Evolutionary conservation across 2,329 filamentous ascomycete genomes (phyloP).

Genomic region (Macrophomina pseudophaseolina): DNA sequence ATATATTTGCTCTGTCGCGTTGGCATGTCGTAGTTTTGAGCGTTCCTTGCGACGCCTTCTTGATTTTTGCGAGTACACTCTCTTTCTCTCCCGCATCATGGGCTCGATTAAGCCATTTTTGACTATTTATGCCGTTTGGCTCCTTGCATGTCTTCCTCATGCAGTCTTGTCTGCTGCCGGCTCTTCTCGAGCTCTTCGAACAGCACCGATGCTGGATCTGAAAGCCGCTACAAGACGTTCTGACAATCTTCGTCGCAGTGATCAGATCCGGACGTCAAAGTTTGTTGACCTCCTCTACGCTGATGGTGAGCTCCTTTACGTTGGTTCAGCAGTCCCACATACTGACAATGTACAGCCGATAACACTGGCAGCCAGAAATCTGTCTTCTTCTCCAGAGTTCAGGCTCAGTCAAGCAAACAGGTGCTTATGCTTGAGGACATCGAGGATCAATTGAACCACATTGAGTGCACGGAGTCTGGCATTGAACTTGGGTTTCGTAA

Average conservation of each 20-base stretch:
- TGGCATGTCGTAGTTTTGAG: conserved; percentile 30
- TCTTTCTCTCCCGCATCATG: background rate
- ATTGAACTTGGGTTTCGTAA: conserved; percentile 41
- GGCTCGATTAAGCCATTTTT: background rate
- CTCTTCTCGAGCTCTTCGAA: conserved; percentile 10
- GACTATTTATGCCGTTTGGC: background rate
- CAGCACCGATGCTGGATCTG: conserved; percentile 34
- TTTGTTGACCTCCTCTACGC: conserved; percentile 40
- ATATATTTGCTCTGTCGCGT: conserved; percentile 25
- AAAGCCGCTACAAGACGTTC: conserved; percentile 40
- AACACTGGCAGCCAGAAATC: conserved; percentile 33
- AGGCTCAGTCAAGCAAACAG: conserved; percentile 38
- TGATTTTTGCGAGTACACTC: conserved; percentile 22
- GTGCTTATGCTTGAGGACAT: conserved; percentile 44
- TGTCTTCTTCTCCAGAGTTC: conserved; percentile 44
- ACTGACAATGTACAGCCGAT: conserved; percentile 31
- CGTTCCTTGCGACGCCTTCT: conserved; percentile 30
- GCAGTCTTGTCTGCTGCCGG: conserved; percentile 28
- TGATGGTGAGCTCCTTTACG: conserved; percentile 35
- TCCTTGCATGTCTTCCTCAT: conserved; percentile 10
- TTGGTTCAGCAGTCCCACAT: background rate
- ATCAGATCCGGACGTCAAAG: conserved; percentile 36
- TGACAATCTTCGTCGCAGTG: conserved; percentile 34
- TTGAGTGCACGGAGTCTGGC: conserved; percentile 35
- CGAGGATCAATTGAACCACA: conserved; percentile 40